Evolutionary conservation across 768 basidiomycete genomes (phyloP).

Genomic region (Psilocybe tampanensis): DNA sequence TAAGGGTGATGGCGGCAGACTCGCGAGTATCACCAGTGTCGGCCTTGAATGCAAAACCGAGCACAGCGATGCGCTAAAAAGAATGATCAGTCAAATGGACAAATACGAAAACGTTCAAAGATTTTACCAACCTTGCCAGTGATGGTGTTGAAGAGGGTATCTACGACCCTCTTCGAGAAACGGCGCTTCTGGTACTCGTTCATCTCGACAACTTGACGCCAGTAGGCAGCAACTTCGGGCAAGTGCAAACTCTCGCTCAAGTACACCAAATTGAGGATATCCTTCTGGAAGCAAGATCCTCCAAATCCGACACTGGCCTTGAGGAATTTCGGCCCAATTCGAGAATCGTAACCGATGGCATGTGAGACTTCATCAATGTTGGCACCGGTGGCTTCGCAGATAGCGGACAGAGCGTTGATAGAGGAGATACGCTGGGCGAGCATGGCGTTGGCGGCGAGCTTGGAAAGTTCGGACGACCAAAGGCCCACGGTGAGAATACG

Average conservation of each 20-base stretch:
- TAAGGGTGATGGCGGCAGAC: slow-evolving; percentile 91
- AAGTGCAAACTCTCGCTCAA: slow-evolving; percentile 93
- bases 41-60: slow-evolving; percentile 99
- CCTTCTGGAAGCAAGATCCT: slow-evolving; percentile 99
- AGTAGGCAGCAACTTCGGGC: slow-evolving; percentile 97
- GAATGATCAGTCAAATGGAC: slow-evolving; percentile 1
- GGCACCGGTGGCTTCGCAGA: slow-evolving; percentile 98
- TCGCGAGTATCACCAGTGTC: slow-evolving; percentile 99
- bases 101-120: not conserved
- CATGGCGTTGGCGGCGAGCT: slow-evolving; percentile 99
- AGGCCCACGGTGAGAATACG: slow-evolving; percentile 92
- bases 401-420: slow-evolving; percentile 96
- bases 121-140: slow-evolving; percentile 81
- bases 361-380: slow-evolving; percentile 97
- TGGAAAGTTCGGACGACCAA: slow-evolving; percentile 98
- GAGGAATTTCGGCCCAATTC: slow-evolving; percentile 94
- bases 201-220: slow-evolving; percentile 96
- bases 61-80: slow-evolving; percentile 82
- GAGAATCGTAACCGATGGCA: slow-evolving; percentile 91
- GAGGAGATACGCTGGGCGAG: slow-evolving; percentile 99
- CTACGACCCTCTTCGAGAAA: slow-evolving; percentile 95
- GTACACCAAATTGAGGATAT: slow-evolving; percentile 98
- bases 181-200: slow-evolving; percentile 98
- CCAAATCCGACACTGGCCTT: slow-evolving; percentile 96
- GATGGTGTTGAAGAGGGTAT: slow-evolving; percentile 98